Percentiles rank a stretch among this genome's conserved stretches.
phyloP scores from a whole-genome alignment of 2,329 filamentous ascomycete genomes.

The Septoria linicola region DNA sequence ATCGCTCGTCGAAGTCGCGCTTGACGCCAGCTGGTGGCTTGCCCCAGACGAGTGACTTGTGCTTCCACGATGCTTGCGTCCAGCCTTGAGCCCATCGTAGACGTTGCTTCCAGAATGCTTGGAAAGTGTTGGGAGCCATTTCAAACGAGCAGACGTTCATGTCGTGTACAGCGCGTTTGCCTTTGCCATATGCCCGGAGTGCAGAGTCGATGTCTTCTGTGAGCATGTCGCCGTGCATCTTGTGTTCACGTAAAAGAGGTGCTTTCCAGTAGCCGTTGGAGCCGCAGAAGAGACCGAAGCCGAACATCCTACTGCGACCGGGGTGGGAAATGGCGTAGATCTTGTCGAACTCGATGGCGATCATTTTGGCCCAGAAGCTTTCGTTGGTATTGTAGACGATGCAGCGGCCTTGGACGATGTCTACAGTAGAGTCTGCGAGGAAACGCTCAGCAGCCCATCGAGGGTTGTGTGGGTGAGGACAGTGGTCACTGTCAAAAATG shows the following conservation, averaged over 20 bases:
- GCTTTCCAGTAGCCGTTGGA: slow-evolving; percentile 53
- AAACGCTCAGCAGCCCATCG: slow-evolving; percentile 52
- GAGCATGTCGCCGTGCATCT: slow-evolving; percentile 53
- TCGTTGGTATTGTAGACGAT: slow-evolving; percentile 50
- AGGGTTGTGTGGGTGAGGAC: slow-evolving; percentile 50
- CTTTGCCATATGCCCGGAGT: slow-evolving; percentile 46
- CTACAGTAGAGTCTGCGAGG: slow-evolving; percentile 43
- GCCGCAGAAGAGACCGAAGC: slow-evolving; percentile 52
- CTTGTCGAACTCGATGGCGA: slow-evolving; percentile 53
- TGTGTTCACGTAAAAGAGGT: slow-evolving; percentile 45
- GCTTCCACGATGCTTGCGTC: slow-evolving; percentile 49
- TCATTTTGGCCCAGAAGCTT: slow-evolving; percentile 48
- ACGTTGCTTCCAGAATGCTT: slow-evolving; percentile 51
- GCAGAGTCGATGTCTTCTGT: slow-evolving; percentile 54
- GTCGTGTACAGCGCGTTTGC: slow-evolving; percentile 49
- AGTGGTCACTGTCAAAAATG: slow-evolving; percentile 54
- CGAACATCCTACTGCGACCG: slow-evolving; percentile 49
- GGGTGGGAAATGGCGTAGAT: slow-evolving; percentile 54
- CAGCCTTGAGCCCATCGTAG: slow-evolving; percentile 54
- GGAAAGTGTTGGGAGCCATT: slow-evolving; percentile 47
- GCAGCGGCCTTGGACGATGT: slow-evolving; percentile 53
- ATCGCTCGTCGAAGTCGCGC: slow-evolving; percentile 42
- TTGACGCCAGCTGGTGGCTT: slow-evolving; percentile 40
- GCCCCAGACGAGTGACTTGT: slow-evolving; percentile 46
- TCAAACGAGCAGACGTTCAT: slow-evolving; percentile 52